These are phyloP conservation scores for Coemansia guatemalensis DNA, from an alignment of 192 early-diverging fungal genomes.

Conservation along the genomic window DNA sequence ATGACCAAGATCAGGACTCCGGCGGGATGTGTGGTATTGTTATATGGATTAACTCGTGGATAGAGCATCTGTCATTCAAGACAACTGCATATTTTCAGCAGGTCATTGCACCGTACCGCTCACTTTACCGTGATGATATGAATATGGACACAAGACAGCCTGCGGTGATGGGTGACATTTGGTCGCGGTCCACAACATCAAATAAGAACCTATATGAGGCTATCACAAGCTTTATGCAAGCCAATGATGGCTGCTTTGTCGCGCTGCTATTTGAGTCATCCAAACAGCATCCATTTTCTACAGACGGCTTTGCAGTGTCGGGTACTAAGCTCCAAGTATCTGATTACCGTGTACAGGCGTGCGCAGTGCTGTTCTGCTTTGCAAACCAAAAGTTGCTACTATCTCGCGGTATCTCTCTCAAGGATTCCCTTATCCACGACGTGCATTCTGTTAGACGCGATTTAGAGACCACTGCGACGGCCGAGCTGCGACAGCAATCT, in stretches of 20 bases:
- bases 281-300: constrained; percentile 27
- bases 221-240: constrained; percentile 29
- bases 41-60: constrained; percentile 33
- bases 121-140: constrained; percentile 35
- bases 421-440: constrained; percentile 33
- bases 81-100: constrained; percentile 51
- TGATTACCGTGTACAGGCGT: constrained; percentile 49
- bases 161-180: constrained; percentile 32
- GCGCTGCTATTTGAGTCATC: constrained; percentile 53
- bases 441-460: constrained; percentile 15
- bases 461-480: not conserved
- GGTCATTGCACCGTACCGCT: constrained; percentile 35
- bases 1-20: constrained; percentile 6
- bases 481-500: constrained; percentile 13
- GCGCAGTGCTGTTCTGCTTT: constrained; percentile 43
- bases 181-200: constrained; percentile 28
- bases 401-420: constrained; percentile 22
- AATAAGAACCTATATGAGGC: constrained; percentile 32
- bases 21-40: constrained; percentile 29
- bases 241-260: constrained; percentile 46
- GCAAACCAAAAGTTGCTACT: constrained; percentile 34
- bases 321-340: constrained; percentile 40
- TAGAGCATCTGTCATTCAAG: constrained; percentile 34
- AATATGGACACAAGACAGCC: constrained; percentile 14
- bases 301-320: constrained; percentile 40